Base-by-base conservation (phyloP, 2,329 filamentous ascomycete species). In the Sordariomycetes sp. region DNA sequence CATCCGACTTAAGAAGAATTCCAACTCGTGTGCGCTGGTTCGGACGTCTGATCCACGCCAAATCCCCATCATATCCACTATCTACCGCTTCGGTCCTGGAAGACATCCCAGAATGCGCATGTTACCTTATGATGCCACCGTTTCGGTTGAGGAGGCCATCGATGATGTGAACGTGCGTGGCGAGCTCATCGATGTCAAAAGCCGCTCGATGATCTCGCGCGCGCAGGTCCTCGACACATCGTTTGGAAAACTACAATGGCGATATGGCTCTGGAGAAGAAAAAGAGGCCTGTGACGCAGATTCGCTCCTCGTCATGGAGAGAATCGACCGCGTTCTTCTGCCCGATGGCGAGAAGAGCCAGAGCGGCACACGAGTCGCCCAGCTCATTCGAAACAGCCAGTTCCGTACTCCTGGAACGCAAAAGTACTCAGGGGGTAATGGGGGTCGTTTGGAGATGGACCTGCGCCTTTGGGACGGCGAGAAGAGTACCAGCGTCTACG, bases 11-110 rank as follows among this genome's bases (percentile, higher is more conserved):
- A 43, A 43, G 34, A 34, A 33, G 23, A 39, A 8, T 25, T 47
- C 45, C 34, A 46, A 47, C 36, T 46, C 45, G 8, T 45, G 43
- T 31, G 44, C 42, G 12, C 41, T 47, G n/a, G 41, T 45, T 4
- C 42, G 39, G 6, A 28, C 27, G 7, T 33, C 37, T 4, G 38
- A 43, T 21, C 28, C 34, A 9, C 23, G 21, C 16, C 17, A 30
- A n/a, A 36, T 28, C 19, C 29, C 44, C 15, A 28, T 46, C 21
- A 44, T 47, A 19, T 40, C 45, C 11, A 47, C 45, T 31, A 42
- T 45, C 32, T 47, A 47, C 32, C 44, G 42, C 32, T 35, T 37
- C 21, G 44, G 45, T 12, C 45, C 44, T 2, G 41, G 40, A 6
- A 31, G 45, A 14, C 35, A 15, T 14, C 44, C 45, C 21, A 39